Evolutionary conservation across 2,329 filamentous ascomycete genomes (phyloP), one percentile per base, ranked within the genome.

Genomic region (Ciborinia camelliae): DNA sequence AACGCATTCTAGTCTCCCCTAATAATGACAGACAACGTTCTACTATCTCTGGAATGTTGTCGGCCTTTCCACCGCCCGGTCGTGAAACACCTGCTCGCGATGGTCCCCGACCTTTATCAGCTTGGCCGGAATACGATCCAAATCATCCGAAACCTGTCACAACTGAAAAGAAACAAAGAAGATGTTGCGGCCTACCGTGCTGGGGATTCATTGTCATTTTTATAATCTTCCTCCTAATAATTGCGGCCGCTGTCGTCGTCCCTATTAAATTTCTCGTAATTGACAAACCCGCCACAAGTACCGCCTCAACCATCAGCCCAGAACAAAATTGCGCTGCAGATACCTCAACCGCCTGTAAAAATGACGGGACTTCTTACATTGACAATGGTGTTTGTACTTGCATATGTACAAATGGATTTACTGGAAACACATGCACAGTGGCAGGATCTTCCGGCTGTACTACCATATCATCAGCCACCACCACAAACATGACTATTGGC

Each of bases 321-420:
- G 43, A 67, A 26, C 64, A 71, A 15, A 50, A 62, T 66, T 96
- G 92, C 75, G 81, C 85, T 69, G 77, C 80, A 47, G 82, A 82
- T 37, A 78, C 89, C 18, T 82, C 81, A 0, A 97, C 94, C 73
- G 79, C 84, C 61, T 75, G 73, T 60, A 69, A 74, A 41, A 97
- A 98, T 69, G 92, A 91, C 12, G 94, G 94, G 35, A 87, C 88
- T 23, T 92, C 88, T 63, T 84, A 94, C 20, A 77, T 92, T 26
- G 85, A 83, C 20, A 81, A 85, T 64, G 84, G 85, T 4, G 79
- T 83, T 26, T 98, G 94, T 77, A 89, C 88, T 15, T 99, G 94
- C 75, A 86, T 97, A 51, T 99, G 94, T 77, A 86, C 89, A 28
- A 92, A 95, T 71, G 92, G 93, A 1, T 98, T 94, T 75, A 93